Base-by-base conservation (phyloP, 768 basidiomycete species). In the Butyriboletus loyo region DNA sequence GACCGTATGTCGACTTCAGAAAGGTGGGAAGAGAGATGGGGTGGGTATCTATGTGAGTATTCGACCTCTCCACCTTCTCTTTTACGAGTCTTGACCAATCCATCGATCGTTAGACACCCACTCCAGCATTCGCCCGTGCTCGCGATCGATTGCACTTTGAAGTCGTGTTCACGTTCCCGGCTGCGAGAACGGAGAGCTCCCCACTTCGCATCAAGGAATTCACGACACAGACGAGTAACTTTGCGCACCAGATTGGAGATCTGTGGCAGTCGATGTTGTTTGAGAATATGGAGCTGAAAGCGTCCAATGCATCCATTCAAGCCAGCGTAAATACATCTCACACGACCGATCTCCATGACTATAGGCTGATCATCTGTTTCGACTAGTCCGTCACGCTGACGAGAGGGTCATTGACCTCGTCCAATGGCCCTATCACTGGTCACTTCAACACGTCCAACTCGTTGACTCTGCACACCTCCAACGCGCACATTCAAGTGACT, bases 341-440 rank as follows among this genome's bases (percentile, higher is more conserved):
- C 19, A 7, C 24, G 8, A 47, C 36, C 11, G 27, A 9, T 34
- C 7, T 17, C 14, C n/a, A n/a, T n/a, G n/a, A n/a, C n/a, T 10
- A n/a, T 11, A 3, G 5, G 17, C 31, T 54, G 17, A 27, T 36
- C 14, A 1, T n/a, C 22, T 14, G 19, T 10, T 3, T 42, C 21
- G 14, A 17, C 17, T 7, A 78, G 76, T 67, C 72, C 7, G 38
- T 75, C 15, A 57, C 65, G 15, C 60, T 67, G 5, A 48, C 61
- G 1, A 37, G 42, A 17, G 66, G 59, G 0, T 32, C 44, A 2
- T 19, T 75, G 28, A 52, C 28, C 4, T 64, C 77, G 25, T 61
- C 53, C 9, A 75, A 79, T 22, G 66, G 64, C 2, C 42, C 56
- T 1, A 75, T 79, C 52, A 22, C 17, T 3, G 77, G 78, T 21